Conservation (phyloP, 345 rosid species). For the Gossypium mustelinum region DNA sequence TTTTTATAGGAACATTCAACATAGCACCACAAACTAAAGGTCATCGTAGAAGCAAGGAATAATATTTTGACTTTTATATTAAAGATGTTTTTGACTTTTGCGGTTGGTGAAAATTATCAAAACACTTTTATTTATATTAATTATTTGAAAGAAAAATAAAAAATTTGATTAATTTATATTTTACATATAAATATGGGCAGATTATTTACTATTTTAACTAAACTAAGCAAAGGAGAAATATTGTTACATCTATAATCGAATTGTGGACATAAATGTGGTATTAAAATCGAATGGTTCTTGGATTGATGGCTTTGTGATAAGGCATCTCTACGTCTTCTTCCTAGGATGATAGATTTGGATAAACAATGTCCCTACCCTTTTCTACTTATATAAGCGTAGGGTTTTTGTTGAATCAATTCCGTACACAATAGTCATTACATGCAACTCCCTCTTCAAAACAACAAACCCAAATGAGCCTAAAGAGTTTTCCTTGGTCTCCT, state of each 20-base stretch:
- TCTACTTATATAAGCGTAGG: constrained; percentile 38
- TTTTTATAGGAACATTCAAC: too few species aligned
- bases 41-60: too few species aligned
- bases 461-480: constrained; percentile 51
- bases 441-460: constrained; percentile 58
- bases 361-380: constrained; percentile 47
- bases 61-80: too few species aligned
- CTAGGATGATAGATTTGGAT: constrained; percentile 65
- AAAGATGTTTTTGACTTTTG: too few species aligned
- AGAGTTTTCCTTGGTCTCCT: constrained; percentile 58
- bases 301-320: constrained; percentile 46
- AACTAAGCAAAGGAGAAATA: background rate
- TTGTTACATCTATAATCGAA: constrained; percentile 28
- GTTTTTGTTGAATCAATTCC: constrained; percentile 42
- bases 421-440: constrained; percentile 48
- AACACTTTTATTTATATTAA: too few species aligned
- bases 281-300: constrained; percentile 50
- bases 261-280: constrained; percentile 61
- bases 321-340: constrained; percentile 67
- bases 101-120: too few species aligned
- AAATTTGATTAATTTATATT: too few species aligned
- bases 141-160: too few species aligned
- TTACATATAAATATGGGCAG: background rate
- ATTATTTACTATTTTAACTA: background rate
- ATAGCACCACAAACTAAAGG: too few species aligned